phyloP scores from a whole-genome alignment of 768 basidiomycete genomes.

The Phaeolepiota aurea region DNA sequence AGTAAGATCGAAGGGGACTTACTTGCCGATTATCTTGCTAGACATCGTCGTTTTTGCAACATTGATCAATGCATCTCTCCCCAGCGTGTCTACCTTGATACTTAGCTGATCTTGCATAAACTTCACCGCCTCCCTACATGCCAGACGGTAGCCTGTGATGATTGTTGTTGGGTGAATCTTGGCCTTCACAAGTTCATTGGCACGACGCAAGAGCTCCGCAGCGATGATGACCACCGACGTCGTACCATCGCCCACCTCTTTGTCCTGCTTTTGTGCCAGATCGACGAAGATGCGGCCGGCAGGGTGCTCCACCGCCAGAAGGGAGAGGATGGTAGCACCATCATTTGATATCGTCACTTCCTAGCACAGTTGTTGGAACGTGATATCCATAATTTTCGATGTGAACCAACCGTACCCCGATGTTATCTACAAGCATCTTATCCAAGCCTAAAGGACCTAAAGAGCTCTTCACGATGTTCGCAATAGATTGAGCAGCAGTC shows the following conservation, averaged over 20 bases:
- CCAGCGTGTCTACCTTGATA: constrained; percentile 89
- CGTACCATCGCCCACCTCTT: constrained; percentile 98
- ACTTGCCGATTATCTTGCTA: constrained; percentile 98
- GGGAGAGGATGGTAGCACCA: constrained; percentile 95
- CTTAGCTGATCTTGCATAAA: constrained; percentile 98
- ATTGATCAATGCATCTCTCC: constrained; percentile 87
- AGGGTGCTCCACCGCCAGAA: constrained; percentile 92
- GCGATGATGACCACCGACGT: constrained; percentile 98
- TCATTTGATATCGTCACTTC: constrained; percentile 99
- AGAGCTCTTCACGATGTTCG: constrained; percentile 95
- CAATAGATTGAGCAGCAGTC: constrained; percentile 90
- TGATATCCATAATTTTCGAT: too few relatives aligned
- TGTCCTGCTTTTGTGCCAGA: constrained; percentile 98
- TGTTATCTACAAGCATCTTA: constrained; percentile 97
- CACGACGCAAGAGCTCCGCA: constrained; percentile 91
- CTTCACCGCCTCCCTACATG: constrained; percentile 94
- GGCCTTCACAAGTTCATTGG: constrained; percentile 95
- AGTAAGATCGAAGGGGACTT: too few relatives aligned
- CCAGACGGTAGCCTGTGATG: constrained; percentile 95
- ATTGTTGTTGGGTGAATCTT: constrained; percentile 99
- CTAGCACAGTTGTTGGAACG: too few relatives aligned
- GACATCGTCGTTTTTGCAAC: constrained; percentile 98
- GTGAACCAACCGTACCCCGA: constrained; percentile 86
- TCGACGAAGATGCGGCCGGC: constrained; percentile 97
- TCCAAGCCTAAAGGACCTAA: constrained; percentile 92